Evolutionary conservation across 805 yeast species (phyloP), one percentile per base, ranked within the genome.

Genomic region (Zygosaccharomyces gambellarensis): DNA sequence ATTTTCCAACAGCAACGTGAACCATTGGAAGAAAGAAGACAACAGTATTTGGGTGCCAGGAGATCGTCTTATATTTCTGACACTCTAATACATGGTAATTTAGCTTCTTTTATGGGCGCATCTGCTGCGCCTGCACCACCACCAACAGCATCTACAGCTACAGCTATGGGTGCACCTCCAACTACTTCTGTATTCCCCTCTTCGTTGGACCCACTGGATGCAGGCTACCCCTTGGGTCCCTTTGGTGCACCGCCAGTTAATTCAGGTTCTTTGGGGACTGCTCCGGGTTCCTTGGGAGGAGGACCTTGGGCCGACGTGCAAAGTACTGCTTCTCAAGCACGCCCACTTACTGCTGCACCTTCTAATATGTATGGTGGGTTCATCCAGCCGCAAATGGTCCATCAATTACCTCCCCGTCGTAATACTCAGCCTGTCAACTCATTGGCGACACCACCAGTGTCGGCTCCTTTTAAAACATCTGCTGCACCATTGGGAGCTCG

Each of bases 21-120:
- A 7, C 48, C 53, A n/a, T 31, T 32, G 36, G 50, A 49, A n/a
- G 45, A 30, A 17, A 29, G 45, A 25, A 42, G 34, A 32, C 50
- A 54, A 34, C 47, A 46, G n/a, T 53, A 43, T 31, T 39, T 82
- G 39, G 76, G 79, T 22, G 79, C 85, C 9, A 75, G 94, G 66
- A 76, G 94, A 66, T 89, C 90, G 11, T 78, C 85, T 47, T 85
- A 81, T 61, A 82, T 88, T 10, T 87, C 90, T 2, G 92, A 83
- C 60, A 69, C 77, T 2, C 72, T 79, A 50, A 77, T 82, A 23
- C 68, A 67, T 46, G 51, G 60, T 10, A 59, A 62, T 32, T 32
- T 51, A 36, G 52, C 48, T 3, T 31, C 54, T 10, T 39, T 43
- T 40, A 34, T 36, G 11, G 39, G 36, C 9, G 38, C 45, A 1